Conservation (phyloP, 768 basidiomycete species). For the Gautieria morchelliformis region DNA sequence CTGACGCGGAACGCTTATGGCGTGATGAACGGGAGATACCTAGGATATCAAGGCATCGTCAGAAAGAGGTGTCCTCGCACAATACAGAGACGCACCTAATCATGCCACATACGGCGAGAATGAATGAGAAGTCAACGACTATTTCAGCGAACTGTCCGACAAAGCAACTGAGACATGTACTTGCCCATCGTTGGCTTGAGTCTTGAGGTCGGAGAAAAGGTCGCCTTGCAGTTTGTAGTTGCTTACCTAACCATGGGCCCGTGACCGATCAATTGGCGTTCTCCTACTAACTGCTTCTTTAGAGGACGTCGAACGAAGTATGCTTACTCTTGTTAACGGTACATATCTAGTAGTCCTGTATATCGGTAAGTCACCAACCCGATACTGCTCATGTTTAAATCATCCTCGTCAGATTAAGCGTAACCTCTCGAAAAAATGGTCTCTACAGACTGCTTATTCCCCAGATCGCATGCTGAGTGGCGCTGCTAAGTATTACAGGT, state of each 20-base stretch:
- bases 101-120: background rate
- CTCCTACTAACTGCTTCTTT: background rate
- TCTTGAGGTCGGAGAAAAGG: conserved; percentile 2
- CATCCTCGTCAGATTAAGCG: no score
- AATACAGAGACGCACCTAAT: background rate
- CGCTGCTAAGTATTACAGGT: no score
- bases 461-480: no score
- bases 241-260: background rate
- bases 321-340: background rate
- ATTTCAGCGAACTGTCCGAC: background rate
- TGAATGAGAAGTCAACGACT: background rate
- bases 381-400: no score
- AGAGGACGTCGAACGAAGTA: no score
- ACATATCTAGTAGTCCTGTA: no score
- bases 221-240: conserved; percentile 9
- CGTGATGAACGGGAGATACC: conserved; percentile 97
- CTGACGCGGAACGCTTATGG: conserved; percentile 93
- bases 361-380: no score
- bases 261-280: background rate
- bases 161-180: background rate
- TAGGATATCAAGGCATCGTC: conserved; percentile 19
- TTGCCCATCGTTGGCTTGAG: conserved; percentile 8
- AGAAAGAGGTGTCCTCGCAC: background rate
- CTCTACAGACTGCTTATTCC: no score
- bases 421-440: no score